These are phyloP conservation scores for Rhodomyrtus tomentosa DNA, from an alignment of 345 rosid species.

Conservation along the genomic window DNA sequence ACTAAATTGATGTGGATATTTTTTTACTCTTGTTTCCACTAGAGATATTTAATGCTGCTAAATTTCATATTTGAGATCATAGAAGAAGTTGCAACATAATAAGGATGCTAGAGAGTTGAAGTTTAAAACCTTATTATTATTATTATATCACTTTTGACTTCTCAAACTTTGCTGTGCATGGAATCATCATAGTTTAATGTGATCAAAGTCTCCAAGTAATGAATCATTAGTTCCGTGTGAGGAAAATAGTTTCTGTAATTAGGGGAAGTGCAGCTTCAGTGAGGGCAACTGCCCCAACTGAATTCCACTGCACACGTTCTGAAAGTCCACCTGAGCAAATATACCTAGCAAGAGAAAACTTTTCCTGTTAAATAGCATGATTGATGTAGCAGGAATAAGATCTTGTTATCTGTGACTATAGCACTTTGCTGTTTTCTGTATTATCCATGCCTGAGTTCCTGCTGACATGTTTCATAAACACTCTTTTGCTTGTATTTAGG, in stretches of 20 bases:
- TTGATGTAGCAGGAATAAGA: background rate
- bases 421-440: background rate
- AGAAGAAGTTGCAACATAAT: background rate
- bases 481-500: conserved; percentile 14
- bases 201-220: background rate
- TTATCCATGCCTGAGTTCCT: background rate
- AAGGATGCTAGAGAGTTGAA: background rate
- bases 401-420: background rate
- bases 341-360: background rate
- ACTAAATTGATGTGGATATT: background rate
- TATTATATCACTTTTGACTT: background rate
- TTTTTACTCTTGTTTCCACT: background rate
- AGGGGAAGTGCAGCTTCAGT: background rate
- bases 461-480: background rate
- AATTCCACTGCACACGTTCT: background rate
- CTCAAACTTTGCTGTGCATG: background rate
- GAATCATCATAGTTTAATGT: background rate
- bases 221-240: background rate
- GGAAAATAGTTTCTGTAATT: background rate
- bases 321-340: background rate
- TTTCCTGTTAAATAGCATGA: background rate
- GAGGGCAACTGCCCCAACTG: background rate
- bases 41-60: background rate
- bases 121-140: background rate
- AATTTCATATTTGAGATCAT: background rate